phyloP scores from a whole-genome alignment of 1,284 basidiomycete genomes.

The Malassezia equina region DNA sequence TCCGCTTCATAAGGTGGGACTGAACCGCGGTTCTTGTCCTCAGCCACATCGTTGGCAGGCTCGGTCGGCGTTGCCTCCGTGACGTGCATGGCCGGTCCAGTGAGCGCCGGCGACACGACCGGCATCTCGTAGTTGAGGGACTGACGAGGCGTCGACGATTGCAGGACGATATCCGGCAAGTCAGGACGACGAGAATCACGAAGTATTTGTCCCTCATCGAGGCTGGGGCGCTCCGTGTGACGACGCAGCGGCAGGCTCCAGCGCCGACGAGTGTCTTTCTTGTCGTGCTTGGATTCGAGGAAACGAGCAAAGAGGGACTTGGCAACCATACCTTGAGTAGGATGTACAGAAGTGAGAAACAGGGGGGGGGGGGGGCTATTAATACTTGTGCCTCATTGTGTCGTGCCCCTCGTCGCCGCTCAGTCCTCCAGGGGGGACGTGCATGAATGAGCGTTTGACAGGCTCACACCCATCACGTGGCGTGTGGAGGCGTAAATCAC shows the following conservation, averaged over 20 bases:
- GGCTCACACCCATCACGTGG: not conserved
- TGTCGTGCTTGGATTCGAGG: not conserved
- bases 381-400: not conserved
- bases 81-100: not conserved
- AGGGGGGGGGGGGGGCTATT: not conserved
- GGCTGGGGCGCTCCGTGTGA: not conserved
- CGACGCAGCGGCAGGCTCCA: constrained; percentile 2
- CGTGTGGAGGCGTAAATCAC: not conserved
- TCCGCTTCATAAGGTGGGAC: not conserved
- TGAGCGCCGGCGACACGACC: not conserved
- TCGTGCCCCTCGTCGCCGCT: not conserved
- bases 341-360: not conserved
- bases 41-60: not conserved
- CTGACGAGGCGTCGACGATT: not conserved
- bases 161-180: not conserved
- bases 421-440: not conserved
- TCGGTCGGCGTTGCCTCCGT: not conserved
- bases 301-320: not conserved
- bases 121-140: not conserved
- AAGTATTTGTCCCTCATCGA: not conserved
- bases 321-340: not conserved
- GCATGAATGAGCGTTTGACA: constrained; percentile 1
- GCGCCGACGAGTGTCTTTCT: constrained; percentile 1
- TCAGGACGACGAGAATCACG: no score
- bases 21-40: not conserved